Evolutionary conservation across 139 green algal genomes (phyloP).

Genomic region (Coelastrella sp.): DNA sequence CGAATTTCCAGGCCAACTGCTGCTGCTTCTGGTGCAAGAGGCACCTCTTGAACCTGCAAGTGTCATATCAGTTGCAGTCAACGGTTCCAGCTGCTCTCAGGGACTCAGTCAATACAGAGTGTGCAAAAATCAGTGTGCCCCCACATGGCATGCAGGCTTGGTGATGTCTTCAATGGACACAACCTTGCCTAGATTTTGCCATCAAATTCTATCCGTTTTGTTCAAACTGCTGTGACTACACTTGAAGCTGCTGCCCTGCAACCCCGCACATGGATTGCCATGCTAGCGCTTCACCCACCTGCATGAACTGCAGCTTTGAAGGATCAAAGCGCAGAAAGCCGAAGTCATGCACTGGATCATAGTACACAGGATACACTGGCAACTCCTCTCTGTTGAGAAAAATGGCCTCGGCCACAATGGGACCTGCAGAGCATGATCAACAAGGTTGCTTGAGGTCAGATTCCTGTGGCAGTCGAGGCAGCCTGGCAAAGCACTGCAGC

Average conservation of each 20-base stretch:
- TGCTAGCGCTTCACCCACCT: not conserved
- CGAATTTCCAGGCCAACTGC: slow-evolving; percentile 90
- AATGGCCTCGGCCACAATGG: slow-evolving; percentile 90
- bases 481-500: not conserved
- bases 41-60: slow-evolving; percentile 70
- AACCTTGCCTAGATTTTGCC: too few relatives aligned
- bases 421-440: slow-evolving; percentile 57
- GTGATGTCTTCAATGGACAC: too few relatives aligned
- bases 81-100: too few relatives aligned
- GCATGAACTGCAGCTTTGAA: slow-evolving; percentile 64
- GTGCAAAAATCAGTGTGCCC: not conserved
- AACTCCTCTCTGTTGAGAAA: slow-evolving; percentile 95
- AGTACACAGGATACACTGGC: slow-evolving; percentile 72
- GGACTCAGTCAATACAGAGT: not conserved
- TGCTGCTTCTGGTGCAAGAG: slow-evolving; percentile 82
- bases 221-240: too few relatives aligned
- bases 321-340: slow-evolving; percentile 83
- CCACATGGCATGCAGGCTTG: not conserved
- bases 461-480: not conserved
- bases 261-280: too few relatives aligned
- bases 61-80: not conserved
- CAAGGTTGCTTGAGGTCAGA: not conserved
- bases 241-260: too few relatives aligned
- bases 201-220: too few relatives aligned
- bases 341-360: slow-evolving; percentile 86